Base-by-base conservation (phyloP, 352 stramenopile species). In the Globisporangium mamillatum region DNA sequence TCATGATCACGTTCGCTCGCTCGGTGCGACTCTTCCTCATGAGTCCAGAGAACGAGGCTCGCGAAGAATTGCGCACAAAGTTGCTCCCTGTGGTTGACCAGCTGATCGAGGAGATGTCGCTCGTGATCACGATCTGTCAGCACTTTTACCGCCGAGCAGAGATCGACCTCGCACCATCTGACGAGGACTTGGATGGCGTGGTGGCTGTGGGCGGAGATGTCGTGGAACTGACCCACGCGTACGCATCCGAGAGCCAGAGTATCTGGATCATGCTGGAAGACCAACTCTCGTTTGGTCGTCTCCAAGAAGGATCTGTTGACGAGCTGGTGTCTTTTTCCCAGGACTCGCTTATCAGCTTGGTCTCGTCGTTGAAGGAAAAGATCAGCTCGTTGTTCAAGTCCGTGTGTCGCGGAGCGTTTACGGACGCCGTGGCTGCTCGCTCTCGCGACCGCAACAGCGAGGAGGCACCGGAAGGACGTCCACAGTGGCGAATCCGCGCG, bases 351-450 rank as follows among this genome's bases (percentile, higher is more conserved):
- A 75, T 84, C 0, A 65, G 74, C 6, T 64, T 81, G 25, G 67
- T 88, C 12, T 66, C 76, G 4, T 78, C 85, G 6, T 73, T 93
- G 29, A 92, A 92, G 57, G 84, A 91, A 54, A 84, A 84, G 29
- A 54, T 93, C 24, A 73, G 78, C 0, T 75, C 79, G 44, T 62
- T 93, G 24, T 92, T 86, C 71, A 95, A 95, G 64, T 63, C 82
- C 16, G 86, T 92, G n/a, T 92, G 84, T 34, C 82, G 87, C 36
- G 88, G 88, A 20, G 80, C 84, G 1, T 91, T 95, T 60, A 91
- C 82, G 0, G 87, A 95, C 70, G 84, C 86, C 0, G 81, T 91
- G 25, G 84, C 81, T 24, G 78, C 79, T 14, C 80, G 78, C 25
- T 69, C 72, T 27, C 75, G 74, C 10, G 68, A 71, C 16, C 63